A percentile compares a stretch with the other conserved stretches of the same genome.
These are phyloP conservation scores for Sporothrix euskadiensis DNA, from an alignment of 2,329 filamentous ascomycete genomes.

Conservation along the genomic window DNA sequence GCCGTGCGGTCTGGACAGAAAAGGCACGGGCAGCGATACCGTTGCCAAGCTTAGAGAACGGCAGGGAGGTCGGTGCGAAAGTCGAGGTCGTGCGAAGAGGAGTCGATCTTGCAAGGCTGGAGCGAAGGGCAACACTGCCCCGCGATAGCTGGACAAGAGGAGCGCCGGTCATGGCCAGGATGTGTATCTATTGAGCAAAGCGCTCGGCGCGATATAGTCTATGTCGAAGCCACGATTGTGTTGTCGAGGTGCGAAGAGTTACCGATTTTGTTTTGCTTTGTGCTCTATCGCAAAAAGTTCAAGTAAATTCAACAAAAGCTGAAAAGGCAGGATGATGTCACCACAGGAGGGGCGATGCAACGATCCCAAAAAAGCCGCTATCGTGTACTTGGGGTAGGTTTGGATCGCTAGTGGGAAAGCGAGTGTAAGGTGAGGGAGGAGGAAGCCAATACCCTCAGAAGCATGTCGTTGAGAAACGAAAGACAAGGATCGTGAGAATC, in stretches of 20 bases:
- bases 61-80: neutral
- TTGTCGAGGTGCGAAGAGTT: neutral
- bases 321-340: constrained; percentile 25
- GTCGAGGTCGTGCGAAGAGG: neutral
- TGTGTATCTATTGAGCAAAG: neutral
- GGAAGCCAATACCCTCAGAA: constrained; percentile 3
- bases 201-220: neutral
- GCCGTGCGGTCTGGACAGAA: constrained; percentile 9
- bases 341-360: constrained; percentile 9
- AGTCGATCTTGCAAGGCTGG: neutral
- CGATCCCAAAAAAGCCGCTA: constrained; percentile 23
- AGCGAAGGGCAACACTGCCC: constrained; percentile 8
- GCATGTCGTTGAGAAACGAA: neutral
- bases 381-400: neutral
- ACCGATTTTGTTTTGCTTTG: neutral
- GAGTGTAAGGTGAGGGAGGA: constrained; percentile 2
- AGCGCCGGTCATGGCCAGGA: constrained; percentile 26
- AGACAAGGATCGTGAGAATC: constrained; percentile 2
- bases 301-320: too few relatives aligned
- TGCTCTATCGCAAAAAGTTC: neutral
- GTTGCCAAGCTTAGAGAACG: neutral
- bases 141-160: constrained; percentile 20
- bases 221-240: neutral
- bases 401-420: constrained; percentile 13
- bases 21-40: constrained; percentile 8